phyloP scores from a whole-genome alignment of 108 stramenopile species.

The Chaetoceros muelleri region DNA sequence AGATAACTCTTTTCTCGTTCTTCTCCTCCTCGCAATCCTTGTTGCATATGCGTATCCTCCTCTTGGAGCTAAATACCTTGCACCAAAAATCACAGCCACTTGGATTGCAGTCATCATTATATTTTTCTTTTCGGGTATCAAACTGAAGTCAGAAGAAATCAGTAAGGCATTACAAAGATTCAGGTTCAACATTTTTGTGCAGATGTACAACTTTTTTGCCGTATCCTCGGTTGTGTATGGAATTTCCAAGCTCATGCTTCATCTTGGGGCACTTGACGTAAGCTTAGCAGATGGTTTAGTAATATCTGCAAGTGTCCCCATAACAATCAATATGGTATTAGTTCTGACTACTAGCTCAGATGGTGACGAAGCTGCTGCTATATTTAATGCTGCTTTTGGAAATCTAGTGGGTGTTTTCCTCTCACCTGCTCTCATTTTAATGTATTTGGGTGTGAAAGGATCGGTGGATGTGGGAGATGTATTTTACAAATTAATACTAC shows the following conservation, averaged over 20 bases:
- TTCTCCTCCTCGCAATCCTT: slow-evolving; percentile 43
- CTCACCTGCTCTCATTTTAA: slow-evolving; percentile 43
- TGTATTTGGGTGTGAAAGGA: slow-evolving; percentile 40
- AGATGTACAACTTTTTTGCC: slow-evolving; percentile 63
- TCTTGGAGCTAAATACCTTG: slow-evolving; percentile 59
- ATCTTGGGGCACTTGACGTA: slow-evolving; percentile 21
- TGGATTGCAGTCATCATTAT: slow-evolving; percentile 75
- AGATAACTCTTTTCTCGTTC: slow-evolving; percentile 47
- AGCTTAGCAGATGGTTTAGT: slow-evolving; percentile 71
- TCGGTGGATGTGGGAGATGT: slow-evolving; percentile 29
- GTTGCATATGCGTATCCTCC: slow-evolving; percentile 77
- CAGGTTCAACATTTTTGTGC: slow-evolving; percentile 64
- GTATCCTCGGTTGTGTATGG: slow-evolving; percentile 52
- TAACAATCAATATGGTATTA: slow-evolving; percentile 80
- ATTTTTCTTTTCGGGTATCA: slow-evolving; percentile 65
- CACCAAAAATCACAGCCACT: slow-evolving; percentile 63
- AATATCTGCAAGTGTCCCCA: slow-evolving; percentile 58
- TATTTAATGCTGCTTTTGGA: slow-evolving; percentile 63
- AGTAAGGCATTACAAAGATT: slow-evolving; percentile 54
- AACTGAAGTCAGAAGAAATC: slow-evolving; percentile 73
- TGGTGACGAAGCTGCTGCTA: slow-evolving; percentile 76
- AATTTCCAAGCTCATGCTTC: slow-evolving; percentile 35
- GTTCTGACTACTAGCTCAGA: slow-evolving; percentile 63
- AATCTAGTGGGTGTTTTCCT: slow-evolving; percentile 62
- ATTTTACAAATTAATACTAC: slow-evolving; percentile 34